Base-by-base conservation (phyloP, 2,329 filamentous ascomycete species). In the Clonostachys byssicola region DNA sequence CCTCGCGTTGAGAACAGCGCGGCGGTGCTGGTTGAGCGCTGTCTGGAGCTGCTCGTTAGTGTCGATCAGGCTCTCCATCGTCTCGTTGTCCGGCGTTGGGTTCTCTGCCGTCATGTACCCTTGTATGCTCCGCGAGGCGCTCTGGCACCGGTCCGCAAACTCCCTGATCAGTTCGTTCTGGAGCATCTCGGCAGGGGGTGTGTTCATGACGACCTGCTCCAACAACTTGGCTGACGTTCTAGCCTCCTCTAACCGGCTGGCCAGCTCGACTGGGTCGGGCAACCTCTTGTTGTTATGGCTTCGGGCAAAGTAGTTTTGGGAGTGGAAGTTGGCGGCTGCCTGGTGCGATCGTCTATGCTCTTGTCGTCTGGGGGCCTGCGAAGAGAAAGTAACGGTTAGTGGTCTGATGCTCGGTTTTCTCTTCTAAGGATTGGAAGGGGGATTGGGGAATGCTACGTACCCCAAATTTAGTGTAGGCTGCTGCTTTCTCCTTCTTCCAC, bases 31-130 rank as follows among this genome's bases (percentile, higher is more conserved):
- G 53, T 84, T 94, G 39, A 92, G 75, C 0, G 92, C 86, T 41
- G 88, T 81, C 51, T 89, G 88, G 33, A 99, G 75, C 61, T 92
- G 88, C 66, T 97, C 94, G 62, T 95, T 96, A 13, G 90, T 94
- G 65, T 96, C 91, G 59, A 99, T 96, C 51, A 99, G 73, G 13
- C 84, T 92, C 61, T 94, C 84, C 80, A 97, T 90, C 2, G 92
- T 97, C 55, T 96, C 87, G 59, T 96, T 92, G 64, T 97, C 94
- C 0, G 92, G 92, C 1, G 81, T 63, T 0, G 92, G 92, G 61
- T 89, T 80, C 48, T 87, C 84, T 42, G 85, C 81, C 40, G 84
- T 77, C 74, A 97, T 96, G 68, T 95, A 97, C 34, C 77, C 76
- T 60, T 96, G 91, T 56, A 97, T 83, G 60, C 87, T 89, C 46